Base-by-base conservation (phyloP, 768 basidiomycete genomes). In the Lentinus brumalis region DNA sequence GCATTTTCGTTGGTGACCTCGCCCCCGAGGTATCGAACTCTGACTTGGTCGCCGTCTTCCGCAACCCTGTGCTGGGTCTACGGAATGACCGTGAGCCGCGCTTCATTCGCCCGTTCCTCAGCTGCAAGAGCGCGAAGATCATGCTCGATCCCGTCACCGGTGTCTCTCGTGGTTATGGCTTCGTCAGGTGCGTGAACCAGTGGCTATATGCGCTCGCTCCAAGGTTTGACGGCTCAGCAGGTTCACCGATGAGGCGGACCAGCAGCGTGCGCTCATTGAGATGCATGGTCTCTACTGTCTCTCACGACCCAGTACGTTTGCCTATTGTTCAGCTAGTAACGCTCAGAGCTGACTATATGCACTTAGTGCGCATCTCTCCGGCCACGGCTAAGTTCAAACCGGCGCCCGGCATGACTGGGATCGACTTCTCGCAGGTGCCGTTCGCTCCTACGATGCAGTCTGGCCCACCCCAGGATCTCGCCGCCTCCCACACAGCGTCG, bases 111-210 rank as follows among this genome's bases (percentile, higher is more conserved):
- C 92, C 93, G 2, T 97, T 96, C 76, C 75, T 86, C 40, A 95
- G 92, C 72, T 95, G 94, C 76, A 94, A 94, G 79, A 95, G 93
- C 73, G 95, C 95, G 32, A 95, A 94, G 78, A 96, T 94, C 65
- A 95, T 95, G 93, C 78, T 94, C 50, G 93, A 95, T 73, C 93
- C 94, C 2, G 84, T 89, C 21, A 94, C 93, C 5, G 94, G 94
- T 16, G 85, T 94, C 21, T 93, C 91, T 31, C 82, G 92, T 62
- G 94, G 94, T 4, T 96, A 96, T 73, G 94, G 94, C 31, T 96
- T 96, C 70, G 94, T 97, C 41, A 83, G 95, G 91, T 88, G 61
- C 54, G 83, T 74, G 46, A 21, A 42, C 38, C 35, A 50, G 15
- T 44, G 53, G 5, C 40, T 45, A 32, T 55, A 45, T 55, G 53